Evolutionary conservation across 495 filamentous ascomycete genomes (phyloP).

Genomic region (Aspergillus coremiiformis): DNA sequence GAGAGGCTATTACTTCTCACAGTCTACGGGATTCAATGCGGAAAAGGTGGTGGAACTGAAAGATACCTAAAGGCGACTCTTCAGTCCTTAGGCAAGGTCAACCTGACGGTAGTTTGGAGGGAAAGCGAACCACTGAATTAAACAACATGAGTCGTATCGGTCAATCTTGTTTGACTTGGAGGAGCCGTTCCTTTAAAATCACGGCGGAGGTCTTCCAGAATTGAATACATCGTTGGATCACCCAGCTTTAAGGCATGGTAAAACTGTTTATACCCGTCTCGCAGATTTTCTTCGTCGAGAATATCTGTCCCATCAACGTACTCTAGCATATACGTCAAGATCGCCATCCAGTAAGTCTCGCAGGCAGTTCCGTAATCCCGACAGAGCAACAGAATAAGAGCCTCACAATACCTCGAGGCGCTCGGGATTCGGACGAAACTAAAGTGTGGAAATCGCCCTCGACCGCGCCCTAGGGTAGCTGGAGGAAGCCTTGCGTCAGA

Average conservation of each 20-base stretch:
- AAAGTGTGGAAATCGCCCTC: conserved; percentile 16
- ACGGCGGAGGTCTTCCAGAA: conserved; percentile 15
- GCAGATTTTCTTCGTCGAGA: conserved; percentile 15
- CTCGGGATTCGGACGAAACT: conserved; percentile 15
- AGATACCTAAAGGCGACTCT: background rate
- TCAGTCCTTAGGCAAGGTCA: background rate
- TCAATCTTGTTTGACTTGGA: background rate
- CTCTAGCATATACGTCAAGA: conserved; percentile 21
- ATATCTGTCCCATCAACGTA: conserved; percentile 21
- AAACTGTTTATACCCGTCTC: conserved; percentile 13
- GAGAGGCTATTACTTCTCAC: conserved; percentile 25
- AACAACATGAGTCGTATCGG: background rate
- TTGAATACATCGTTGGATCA: conserved; percentile 16
- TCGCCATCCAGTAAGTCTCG: conserved; percentile 20
- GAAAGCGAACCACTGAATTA: conserved; percentile 1
- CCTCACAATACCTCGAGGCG: conserved; percentile 19
- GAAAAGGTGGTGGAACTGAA: conserved; percentile 6
- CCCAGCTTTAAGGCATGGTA: conserved; percentile 16
- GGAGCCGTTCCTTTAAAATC: conserved; percentile 2
- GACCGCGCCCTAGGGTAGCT: conserved; percentile 16
- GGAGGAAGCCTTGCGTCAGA: conserved; percentile 17
- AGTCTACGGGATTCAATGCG: conserved; percentile 19
- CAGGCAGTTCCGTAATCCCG: conserved; percentile 11
- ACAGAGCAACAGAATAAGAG: conserved; percentile 21
- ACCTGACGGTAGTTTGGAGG: background rate